phyloP scores from a whole-genome alignment of 768 basidiomycete genomes.

The Podaxis sp. region DNA sequence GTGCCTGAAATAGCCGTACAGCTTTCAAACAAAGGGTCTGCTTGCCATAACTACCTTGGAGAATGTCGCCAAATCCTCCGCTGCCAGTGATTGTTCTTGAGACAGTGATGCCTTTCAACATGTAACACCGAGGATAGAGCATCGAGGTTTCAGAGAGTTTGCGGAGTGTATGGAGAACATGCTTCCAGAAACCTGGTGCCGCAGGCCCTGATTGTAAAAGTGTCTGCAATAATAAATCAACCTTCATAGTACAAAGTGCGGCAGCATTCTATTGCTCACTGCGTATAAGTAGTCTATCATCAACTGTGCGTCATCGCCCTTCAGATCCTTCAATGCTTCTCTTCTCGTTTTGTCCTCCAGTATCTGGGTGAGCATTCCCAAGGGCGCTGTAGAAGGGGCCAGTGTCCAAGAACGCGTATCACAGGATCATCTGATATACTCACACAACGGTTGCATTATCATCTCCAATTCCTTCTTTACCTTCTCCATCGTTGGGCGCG shows the following conservation, averaged over 20 bases:
- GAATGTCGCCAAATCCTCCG: background rate
- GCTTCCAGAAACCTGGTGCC: background rate
- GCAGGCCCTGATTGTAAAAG: background rate
- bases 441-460: too few species aligned
- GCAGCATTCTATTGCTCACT: background rate
- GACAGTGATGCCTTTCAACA: background rate
- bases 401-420: too few species aligned
- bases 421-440: too few species aligned
- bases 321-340: background rate
- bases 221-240: background rate
- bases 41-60: background rate
- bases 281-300: background rate
- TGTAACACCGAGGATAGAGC: background rate
- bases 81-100: background rate
- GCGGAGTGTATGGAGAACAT: background rate
- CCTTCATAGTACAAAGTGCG: background rate
- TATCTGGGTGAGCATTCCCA: background rate
- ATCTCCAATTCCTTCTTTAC: conserved; percentile 23
- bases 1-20: background rate
- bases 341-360: background rate
- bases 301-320: background rate
- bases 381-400: background rate
- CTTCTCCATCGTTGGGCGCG: conserved; percentile 41
- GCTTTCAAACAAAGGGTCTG: background rate
- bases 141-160: background rate